Base-by-base conservation (phyloP, 2,329 filamentous ascomycete species). In the Trichoderma sp. region DNA sequence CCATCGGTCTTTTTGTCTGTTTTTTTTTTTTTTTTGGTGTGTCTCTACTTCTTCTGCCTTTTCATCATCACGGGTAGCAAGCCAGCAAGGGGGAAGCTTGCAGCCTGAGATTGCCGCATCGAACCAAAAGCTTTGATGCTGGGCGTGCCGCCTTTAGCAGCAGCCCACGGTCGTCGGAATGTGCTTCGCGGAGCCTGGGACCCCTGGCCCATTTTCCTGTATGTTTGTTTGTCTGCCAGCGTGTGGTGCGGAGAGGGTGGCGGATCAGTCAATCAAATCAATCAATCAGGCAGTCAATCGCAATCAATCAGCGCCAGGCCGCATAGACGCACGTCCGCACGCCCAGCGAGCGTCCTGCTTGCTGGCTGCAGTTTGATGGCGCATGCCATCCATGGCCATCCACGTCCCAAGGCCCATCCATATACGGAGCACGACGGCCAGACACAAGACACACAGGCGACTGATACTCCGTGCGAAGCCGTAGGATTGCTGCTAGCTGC, bases 361-460 rank as follows among this genome's bases (percentile, higher is more conserved):
- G 40, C 40, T 43, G 40, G 40, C 68, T 71, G 70, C 67, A 69
- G 67, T 55, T 69, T 60, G 61, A 56, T 58, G 16, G 63, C 63
- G 63, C 67, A 69, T 69, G 70, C 70, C 67, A 71, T 69, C 62
- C 55, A 69, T 27, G 61, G 56, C 68, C 68, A 68, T 68, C 64
- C 35, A 59, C 43, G 60, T 61, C 59, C 61, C 33, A 35, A 35
- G 33, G 33, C 33, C 33, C 63, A 59, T 66, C 33, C 63, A 59
- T 66, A 29, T 59, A 49, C 47, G 47, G 47, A 24, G 47, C 21
- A 24, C 47, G 40, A 24, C 47, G n/a, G 3, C 16, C 33, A 58
- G 21, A 60, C 33, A 31, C 58, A n/a, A 49, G 58, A 33, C 27
- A 61, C n/a, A 49, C 47, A 21, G n/a, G 11, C n/a, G 43, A 49